Evolutionary conservation across 768 basidiomycete genomes (phyloP), one percentile per base, ranked within the genome.

Genomic region (Omphalotus guepiniiformis): DNA sequence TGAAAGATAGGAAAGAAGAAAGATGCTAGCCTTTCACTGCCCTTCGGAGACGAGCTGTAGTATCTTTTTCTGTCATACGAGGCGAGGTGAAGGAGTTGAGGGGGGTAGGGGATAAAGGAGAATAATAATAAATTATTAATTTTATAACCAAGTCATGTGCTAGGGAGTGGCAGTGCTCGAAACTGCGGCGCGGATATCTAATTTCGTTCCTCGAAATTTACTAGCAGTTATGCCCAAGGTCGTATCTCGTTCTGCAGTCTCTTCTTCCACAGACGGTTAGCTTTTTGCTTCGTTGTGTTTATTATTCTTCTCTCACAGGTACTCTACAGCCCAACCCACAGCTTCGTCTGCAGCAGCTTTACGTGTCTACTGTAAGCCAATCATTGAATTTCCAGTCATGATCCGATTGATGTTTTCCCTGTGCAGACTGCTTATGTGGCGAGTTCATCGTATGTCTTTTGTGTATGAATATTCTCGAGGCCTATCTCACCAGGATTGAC

Each of bases 241-340:
- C 53, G 79, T 93, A 59, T 92, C 91, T 3, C 80, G 90, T 54
- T 93, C 88, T 34, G 85, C 88, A 3, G 80, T 93, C 51, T 93
- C 92, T 7, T 89, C 91, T 2, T 93, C 91, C 3, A 82, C 89
- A 28, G 87, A 90, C 61, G 88, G 89, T 89, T 42, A 52, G 77
- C 66, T 4, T 34, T 28, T 42, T 18, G 18, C 11, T 3, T 19
- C 42, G 12, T 34, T 7, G 27, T 27, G n/a, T 28, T 15, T 29
- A 32, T 6, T 37, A 46, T 42, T 52, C 39, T 34, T 26, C 27
- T 42, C 52, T 50, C 27, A 18, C 19, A 19, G 19, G 39, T 39
- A 42, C 35, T 48, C 55, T 58, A 28, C 61, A 91, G 88, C 86
- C 42, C 82, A 77, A 56, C 86, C 87, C 22, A 91, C 88, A 35